These are phyloP conservation scores for Puccinia polysora DNA, from an alignment of 1,284 basidiomycete genomes.

Conservation along the genomic window DNA sequence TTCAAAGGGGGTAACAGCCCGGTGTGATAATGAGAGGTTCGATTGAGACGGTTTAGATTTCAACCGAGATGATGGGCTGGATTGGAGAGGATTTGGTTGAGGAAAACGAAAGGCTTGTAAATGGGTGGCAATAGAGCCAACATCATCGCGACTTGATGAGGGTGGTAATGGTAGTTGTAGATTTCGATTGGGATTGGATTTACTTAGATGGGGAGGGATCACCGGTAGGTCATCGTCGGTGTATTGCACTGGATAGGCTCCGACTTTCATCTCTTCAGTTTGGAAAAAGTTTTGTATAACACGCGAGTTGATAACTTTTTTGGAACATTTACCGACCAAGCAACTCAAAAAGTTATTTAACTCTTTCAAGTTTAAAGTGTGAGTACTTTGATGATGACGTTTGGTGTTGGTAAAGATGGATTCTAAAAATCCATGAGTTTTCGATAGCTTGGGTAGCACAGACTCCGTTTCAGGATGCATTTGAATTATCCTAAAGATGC, in stretches of 20 bases:
- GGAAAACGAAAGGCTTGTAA: slow-evolving; percentile 25
- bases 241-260: slow-evolving; percentile 19
- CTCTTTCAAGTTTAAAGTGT: slow-evolving; percentile 12
- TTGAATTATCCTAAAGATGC: slow-evolving; percentile 1
- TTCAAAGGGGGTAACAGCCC: neutral
- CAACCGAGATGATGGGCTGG: neutral
- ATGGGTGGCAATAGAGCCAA: neutral
- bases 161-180: neutral
- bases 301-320: slow-evolving; percentile 27
- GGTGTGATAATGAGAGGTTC: neutral
- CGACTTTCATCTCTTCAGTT: slow-evolving; percentile 10
- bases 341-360: slow-evolving; percentile 7
- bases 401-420: slow-evolving; percentile 33
- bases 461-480: slow-evolving; percentile 23
- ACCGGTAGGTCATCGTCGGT: slow-evolving; percentile 9
- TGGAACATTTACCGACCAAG: slow-evolving; percentile 11
- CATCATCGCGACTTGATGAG: neutral
- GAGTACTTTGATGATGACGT: neutral
- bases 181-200: too few relatives aligned
- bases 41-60: neutral
- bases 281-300: slow-evolving; percentile 18
- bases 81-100: too few relatives aligned
- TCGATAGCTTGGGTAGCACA: slow-evolving; percentile 26
- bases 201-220: too few relatives aligned
- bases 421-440: slow-evolving; percentile 21